Evolutionary conservation across 1,284 basidiomycete genomes (phyloP), one percentile per base, ranked within the genome.

Genomic region (Veloboletus limbatus): DNA sequence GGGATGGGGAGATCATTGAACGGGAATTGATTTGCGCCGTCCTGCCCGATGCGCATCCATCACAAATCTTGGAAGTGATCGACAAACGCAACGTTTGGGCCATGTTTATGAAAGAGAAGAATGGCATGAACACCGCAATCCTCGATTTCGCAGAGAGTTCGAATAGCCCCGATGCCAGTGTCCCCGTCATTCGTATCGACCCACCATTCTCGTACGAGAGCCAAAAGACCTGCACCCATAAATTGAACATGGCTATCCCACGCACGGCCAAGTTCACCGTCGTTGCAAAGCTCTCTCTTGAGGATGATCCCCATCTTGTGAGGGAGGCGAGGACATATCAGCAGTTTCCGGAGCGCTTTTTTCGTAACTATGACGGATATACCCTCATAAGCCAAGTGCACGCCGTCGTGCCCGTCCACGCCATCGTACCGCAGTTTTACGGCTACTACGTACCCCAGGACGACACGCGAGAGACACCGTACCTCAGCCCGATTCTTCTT

Each of bases 391-490:
- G 24, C 4, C 66, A 65, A 16, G 31, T 63, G 6, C 40, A 51
- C 14, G 34, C 57, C 26, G 41, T 64, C 14, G 66, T 71, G 1
- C 69, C 66, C 1, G 59, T 68, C 16, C 40, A 54, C 2, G 70
- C 69, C 0, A 40, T 71, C 28, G 63, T 67, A 0, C 71, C 70
- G 2, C 69, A 71, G 45, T 71, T 70, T 43, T 73, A 70, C 32
- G 71, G 72, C 8, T 69, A 61, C 44, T 73, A 71, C 36, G 40
- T 6, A 2, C 60, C 55, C 0, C 22, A 47, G 38, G 16, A 8
- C 13, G 17, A 25, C 11, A 35, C 28, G 18, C 10, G 10, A 22
- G 24, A 24, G 3, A 2, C 10, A 10, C 10, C 26, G 1, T 48
- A 65, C 43, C 25, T 55, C 14, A 61, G 59, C 32, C 63, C 66